Conservation (phyloP, 1,284 basidiomycete genomes). For the Cerioporus squamosus region DNA sequence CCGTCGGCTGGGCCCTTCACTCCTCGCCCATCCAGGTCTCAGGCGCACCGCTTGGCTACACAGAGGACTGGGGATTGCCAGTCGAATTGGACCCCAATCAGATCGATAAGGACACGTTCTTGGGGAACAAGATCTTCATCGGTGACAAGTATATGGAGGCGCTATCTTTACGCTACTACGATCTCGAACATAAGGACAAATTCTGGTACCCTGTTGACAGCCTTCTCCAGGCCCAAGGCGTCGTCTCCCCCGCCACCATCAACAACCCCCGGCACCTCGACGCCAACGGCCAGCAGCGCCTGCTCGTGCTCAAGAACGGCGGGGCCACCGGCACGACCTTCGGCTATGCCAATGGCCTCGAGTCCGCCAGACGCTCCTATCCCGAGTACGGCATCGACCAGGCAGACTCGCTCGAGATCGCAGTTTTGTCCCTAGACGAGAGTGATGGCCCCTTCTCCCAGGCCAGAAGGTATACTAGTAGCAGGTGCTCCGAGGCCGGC, state of each 20-base stretch:
- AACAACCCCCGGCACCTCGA: slow-evolving; percentile 30
- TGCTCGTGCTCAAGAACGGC: slow-evolving; percentile 37
- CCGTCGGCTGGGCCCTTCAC: slow-evolving; percentile 41
- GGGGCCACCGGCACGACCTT: slow-evolving; percentile 33
- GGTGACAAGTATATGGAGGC: too few relatives aligned
- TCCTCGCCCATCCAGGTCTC: slow-evolving; percentile 32
- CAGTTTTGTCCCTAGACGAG: too few relatives aligned
- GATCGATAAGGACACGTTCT: slow-evolving; percentile 33
- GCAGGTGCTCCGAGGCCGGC: slow-evolving; percentile 29
- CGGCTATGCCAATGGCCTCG: slow-evolving; percentile 33
- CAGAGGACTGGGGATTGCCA: slow-evolving; percentile 37
- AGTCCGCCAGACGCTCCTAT: slow-evolving; percentile 28
- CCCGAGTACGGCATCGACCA: slow-evolving; percentile 23
- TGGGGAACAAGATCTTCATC: slow-evolving; percentile 41
- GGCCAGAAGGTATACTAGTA: too few relatives aligned
- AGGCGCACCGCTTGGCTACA: slow-evolving; percentile 24
- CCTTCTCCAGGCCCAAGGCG: slow-evolving; percentile 31
- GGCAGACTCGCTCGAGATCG: too few relatives aligned
- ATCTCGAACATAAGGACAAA: slow-evolving; percentile 25
- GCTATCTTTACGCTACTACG: slow-evolving; percentile 28
- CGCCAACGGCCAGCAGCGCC: slow-evolving; percentile 22
- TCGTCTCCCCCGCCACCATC: slow-evolving; percentile 27
- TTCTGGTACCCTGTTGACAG: slow-evolving; percentile 29
- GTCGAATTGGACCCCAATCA: slow-evolving; percentile 36
- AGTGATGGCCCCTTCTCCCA: too few relatives aligned